Evolutionary conservation across 2,329 filamentous ascomycete genomes (phyloP).

Genomic region (Aspergillus spinulosporus): DNA sequence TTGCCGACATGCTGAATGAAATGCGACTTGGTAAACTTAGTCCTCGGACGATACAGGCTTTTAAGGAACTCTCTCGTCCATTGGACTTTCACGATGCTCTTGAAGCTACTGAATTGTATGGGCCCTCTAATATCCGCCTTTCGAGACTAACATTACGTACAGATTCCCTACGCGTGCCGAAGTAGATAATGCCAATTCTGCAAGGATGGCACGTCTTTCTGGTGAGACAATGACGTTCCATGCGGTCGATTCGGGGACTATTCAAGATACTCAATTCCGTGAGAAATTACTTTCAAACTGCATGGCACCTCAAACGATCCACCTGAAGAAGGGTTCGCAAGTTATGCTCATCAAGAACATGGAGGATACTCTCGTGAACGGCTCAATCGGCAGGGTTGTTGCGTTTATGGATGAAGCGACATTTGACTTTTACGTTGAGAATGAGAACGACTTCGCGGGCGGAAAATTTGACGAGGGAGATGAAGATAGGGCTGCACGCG

Average conservation of each 20-base stretch:
- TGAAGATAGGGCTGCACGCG: slow-evolving; percentile 43
- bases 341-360: slow-evolving; percentile 99
- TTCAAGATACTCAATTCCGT: slow-evolving; percentile 64
- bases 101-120: slow-evolving; percentile 79
- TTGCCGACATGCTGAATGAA: slow-evolving; percentile 94
- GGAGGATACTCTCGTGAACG: slow-evolving; percentile 90
- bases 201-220: slow-evolving; percentile 69
- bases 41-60: slow-evolving; percentile 72
- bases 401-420: slow-evolving; percentile 72
- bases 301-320: slow-evolving; percentile 82
- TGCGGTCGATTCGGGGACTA: slow-evolving; percentile 71
- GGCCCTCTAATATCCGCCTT: neutral
- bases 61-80: slow-evolving; percentile 70
- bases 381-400: slow-evolving; percentile 82
- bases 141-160: neutral
- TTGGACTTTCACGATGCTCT: slow-evolving; percentile 72
- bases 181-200: slow-evolving; percentile 81
- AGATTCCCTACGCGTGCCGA: slow-evolving; percentile 85
- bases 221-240: slow-evolving; percentile 69
- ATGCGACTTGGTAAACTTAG: slow-evolving; percentile 87
- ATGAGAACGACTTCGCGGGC: slow-evolving; percentile 58
- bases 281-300: slow-evolving; percentile 82
- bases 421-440: slow-evolving; percentile 59
- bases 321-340: slow-evolving; percentile 87
- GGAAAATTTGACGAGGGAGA: slow-evolving; percentile 50